Conservation (phyloP, 2,329 filamentous ascomycete species). For the Fusarium solani-melongenae region DNA sequence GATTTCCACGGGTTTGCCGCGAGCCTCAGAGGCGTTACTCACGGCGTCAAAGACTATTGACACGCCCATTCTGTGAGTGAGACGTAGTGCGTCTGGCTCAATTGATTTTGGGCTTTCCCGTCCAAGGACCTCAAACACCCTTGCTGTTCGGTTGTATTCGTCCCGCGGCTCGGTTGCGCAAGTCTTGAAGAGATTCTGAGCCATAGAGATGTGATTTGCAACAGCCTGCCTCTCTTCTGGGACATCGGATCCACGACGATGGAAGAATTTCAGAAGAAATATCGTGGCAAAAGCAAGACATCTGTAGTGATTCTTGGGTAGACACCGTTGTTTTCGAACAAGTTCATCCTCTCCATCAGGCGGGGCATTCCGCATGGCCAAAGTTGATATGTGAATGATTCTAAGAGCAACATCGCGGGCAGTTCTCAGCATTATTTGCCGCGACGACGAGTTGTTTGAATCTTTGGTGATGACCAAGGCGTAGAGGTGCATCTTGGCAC, state of each 20-base stretch:
- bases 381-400: slow-evolving; percentile 20
- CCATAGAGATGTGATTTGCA: slow-evolving; percentile 23
- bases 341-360: background rate
- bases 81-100: background rate
- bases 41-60: slow-evolving; percentile 24
- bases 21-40: slow-evolving; percentile 20
- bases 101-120: background rate
- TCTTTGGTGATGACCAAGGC: slow-evolving; percentile 21
- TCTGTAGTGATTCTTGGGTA: slow-evolving; percentile 32
- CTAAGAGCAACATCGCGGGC: slow-evolving; percentile 14
- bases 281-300: slow-evolving; percentile 26
- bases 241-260: background rate
- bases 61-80: slow-evolving; percentile 32
- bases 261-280: slow-evolving; percentile 34
- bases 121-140: slow-evolving; percentile 23
- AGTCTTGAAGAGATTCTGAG: slow-evolving; percentile 10
- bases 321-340: slow-evolving; percentile 1
- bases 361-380: background rate
- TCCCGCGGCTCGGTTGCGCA: slow-evolving; percentile 15
- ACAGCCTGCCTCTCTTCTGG: slow-evolving; percentile 24
- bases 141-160: slow-evolving; percentile 18
- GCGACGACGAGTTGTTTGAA: slow-evolving; percentile 1
- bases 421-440: slow-evolving; percentile 23
- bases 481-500: slow-evolving; percentile 27
- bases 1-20: slow-evolving; percentile 18